Percentiles rank a stretch among this genome's conserved stretches.
Evolutionary conservation across 1,284 basidiomycete species (phyloP).

Genomic region (Moesziomyces parantarcticus): DNA sequence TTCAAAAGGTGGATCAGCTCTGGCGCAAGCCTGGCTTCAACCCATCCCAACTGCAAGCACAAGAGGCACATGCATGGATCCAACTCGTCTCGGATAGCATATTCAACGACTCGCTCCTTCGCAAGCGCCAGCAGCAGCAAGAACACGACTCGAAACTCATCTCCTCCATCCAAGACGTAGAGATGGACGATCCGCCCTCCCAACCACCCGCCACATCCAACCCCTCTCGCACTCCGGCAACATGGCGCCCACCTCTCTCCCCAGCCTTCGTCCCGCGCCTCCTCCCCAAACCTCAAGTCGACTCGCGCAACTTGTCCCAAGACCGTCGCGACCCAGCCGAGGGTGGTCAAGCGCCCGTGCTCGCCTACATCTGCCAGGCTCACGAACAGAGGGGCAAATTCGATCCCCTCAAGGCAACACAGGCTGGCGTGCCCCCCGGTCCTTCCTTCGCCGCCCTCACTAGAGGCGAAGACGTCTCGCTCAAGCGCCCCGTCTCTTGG

Average conservation of each 20-base stretch:
- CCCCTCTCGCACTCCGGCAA: conserved; percentile 2
- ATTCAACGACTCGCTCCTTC: conserved; percentile 58
- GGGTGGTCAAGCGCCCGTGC: conserved; percentile 39
- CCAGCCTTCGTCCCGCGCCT: conserved; percentile 35
- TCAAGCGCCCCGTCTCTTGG: conserved; percentile 66
- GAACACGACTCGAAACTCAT: background rate
- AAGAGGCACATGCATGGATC: conserved; percentile 52
- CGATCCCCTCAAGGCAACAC: conserved; percentile 76
- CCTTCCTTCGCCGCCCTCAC: conserved; percentile 70
- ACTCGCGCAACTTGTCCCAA: conserved; percentile 22
- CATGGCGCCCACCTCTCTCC: conserved; percentile 30
- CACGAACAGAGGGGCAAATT: conserved; percentile 87
- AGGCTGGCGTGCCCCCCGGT: conserved; percentile 77
- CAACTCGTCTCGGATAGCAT: conserved; percentile 58
- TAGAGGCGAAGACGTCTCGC: conserved; percentile 69
- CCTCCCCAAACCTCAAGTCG: conserved; percentile 16
- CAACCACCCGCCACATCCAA: background rate
- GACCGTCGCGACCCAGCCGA: conserved; percentile 18
- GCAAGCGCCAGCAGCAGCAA: conserved; percentile 21
- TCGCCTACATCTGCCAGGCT: conserved; percentile 79
- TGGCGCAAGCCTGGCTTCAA: conserved; percentile 44
- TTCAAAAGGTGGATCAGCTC: conserved; percentile 22
- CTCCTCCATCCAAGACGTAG: conserved; percentile 15
- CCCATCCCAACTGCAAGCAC: conserved; percentile 44
- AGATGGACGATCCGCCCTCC: conserved; percentile 22